Base-by-base conservation (phyloP, 495 filamentous ascomycete genomes). In the Parathielavia appendiculata region DNA sequence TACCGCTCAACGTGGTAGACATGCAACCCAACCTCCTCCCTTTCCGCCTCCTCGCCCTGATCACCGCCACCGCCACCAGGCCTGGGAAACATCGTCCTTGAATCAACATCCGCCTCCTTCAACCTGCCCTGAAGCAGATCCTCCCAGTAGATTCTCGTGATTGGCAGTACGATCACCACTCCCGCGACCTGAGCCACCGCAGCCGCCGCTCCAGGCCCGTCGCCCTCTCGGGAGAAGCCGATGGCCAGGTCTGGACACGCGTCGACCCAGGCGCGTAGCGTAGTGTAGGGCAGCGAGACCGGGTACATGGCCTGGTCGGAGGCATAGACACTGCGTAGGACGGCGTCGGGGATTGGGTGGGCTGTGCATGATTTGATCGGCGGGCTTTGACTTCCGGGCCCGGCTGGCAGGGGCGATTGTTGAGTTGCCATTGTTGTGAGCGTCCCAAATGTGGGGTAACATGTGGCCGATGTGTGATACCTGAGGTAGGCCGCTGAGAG, bases 81-180 rank as follows among this genome's bases (percentile, higher is more conserved):
- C 20, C 23, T 22, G 1, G 22, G 3, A 9, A 32, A 86, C 89
- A 69, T 61, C 72, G 83, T 16, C 79, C 78, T 54, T 74, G 86
- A 22, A 71, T 90, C 52, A 81, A 91, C 70, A 76, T 84, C 57
- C 77, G 83, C 35, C 86, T 91, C 83, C 74, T 89, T 51, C 80
- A 90, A 60, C 79, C 86, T 59, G 77, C 81, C 62, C 76, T 82
- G 57, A 80, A 88, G 56, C 82, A 91, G 60, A 83, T 86, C 56
- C 48, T 66, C 59, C 71, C 69, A 73, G 41, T 57, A 48, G 1
- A 5, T 2, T 17, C 40, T 46, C 12, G 36, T 23, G 8, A 72
- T 40, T 0, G 70, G 70, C 2, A 72, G 56, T 1, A 62, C 66
- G 13, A 72, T 64, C 6, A 71, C 39, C 12, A 68, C 65, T 0